A percentile compares a stretch with the other conserved stretches of the same genome.
Evolutionary conservation across 306 rosid species (phyloP).

Genomic region (Mimosa bimucronata): DNA sequence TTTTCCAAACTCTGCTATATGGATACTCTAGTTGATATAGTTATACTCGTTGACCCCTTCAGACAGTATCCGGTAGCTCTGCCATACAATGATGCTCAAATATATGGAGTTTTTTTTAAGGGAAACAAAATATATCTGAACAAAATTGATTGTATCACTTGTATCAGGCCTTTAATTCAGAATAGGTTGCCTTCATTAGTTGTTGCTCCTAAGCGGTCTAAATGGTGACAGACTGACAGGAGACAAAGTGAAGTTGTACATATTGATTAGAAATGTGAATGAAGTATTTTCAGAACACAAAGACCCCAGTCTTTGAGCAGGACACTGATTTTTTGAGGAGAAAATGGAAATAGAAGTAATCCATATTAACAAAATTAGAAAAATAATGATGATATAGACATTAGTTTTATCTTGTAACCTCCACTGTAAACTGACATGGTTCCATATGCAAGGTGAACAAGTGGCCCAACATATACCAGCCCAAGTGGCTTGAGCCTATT

Average conservation of each 20-base stretch:
- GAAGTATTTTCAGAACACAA: neutral
- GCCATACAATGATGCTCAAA: conserved; percentile 17
- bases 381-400: conserved; percentile 4
- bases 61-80: neutral
- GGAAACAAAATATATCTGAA: neutral
- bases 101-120: neutral
- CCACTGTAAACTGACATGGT: conserved; percentile 15
- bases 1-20: neutral
- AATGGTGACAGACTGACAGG: neutral
- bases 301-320: conserved; percentile 10
- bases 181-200: conserved; percentile 8
- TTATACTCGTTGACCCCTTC: neutral
- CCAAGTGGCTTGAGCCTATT: conserved; percentile 51
- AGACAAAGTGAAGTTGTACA: neutral
- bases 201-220: neutral
- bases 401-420: conserved; percentile 17
- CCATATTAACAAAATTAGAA: neutral
- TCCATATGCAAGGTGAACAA: conserved; percentile 39
- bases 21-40: neutral
- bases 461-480: conserved; percentile 5
- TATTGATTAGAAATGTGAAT: conserved; percentile 17
- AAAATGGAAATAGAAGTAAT: conserved; percentile 10
- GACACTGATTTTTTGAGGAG: conserved; percentile 1
- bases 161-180: conserved; percentile 3
- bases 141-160: neutral